Evolutionary conservation across 495 filamentous ascomycete species (phyloP).

Genomic region (Niebla homalea): DNA sequence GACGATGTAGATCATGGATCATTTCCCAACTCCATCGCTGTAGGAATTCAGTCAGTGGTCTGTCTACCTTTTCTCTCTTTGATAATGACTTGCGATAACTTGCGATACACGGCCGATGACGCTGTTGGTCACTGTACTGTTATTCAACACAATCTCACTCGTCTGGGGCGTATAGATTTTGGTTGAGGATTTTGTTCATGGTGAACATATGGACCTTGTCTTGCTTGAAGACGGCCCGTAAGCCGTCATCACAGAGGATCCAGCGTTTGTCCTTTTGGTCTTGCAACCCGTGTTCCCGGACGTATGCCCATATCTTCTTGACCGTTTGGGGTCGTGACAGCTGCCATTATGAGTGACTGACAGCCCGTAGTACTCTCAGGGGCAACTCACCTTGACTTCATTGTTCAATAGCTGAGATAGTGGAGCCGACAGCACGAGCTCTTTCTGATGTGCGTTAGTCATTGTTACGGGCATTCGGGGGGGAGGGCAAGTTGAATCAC

Average conservation of each 20-base stretch:
- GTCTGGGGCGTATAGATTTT: conserved; percentile 51
- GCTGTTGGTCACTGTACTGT: no score
- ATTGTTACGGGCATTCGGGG: background rate
- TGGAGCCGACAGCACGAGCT: conserved; percentile 49
- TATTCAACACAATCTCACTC: conserved; percentile 27
- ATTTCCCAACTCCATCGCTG: no score
- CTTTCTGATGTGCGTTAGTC: conserved; percentile 36
- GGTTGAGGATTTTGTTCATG: conserved; percentile 74
- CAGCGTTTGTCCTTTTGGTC: conserved; percentile 83
- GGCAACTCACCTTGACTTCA: conserved; percentile 40
- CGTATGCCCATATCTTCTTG: conserved; percentile 89
- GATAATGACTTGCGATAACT: no score
- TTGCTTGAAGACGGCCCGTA: conserved; percentile 82
- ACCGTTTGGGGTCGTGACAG: conserved; percentile 89
- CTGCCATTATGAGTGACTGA: conserved; percentile 26
- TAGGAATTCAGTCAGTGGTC: no score
- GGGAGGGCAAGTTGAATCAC: conserved; percentile 33
- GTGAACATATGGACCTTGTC: conserved; percentile 95
- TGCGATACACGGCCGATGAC: no score
- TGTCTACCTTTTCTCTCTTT: no score
- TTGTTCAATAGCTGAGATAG: conserved; percentile 51
- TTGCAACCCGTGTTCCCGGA: conserved; percentile 75
- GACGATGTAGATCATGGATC: no score
- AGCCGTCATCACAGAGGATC: conserved; percentile 79
- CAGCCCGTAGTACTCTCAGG: background rate